Base-by-base conservation (phyloP, 768 basidiomycete species). In the Collybia nuda region DNA sequence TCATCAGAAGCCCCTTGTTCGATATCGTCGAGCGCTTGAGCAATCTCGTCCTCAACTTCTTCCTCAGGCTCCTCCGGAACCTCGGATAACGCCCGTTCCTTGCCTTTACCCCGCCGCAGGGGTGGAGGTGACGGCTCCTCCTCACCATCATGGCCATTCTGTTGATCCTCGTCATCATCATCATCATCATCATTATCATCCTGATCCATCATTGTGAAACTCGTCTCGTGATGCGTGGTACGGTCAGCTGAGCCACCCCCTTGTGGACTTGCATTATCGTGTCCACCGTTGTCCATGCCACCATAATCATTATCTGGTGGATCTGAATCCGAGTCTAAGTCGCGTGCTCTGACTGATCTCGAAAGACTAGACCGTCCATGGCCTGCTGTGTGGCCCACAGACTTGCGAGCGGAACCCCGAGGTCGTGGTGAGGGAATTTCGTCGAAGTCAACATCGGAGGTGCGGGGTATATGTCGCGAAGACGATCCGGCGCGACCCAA, bases 401-500 rank as follows among this genome's bases (percentile, higher is more conserved):
- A 64, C 40, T 64, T 62, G 29, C 72, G 75, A 12, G 58, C 54
- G 5, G 59, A 55, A 21, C 61, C 40, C 22, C 65, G 64, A 6
- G 67, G 64, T 6, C 72, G 77, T 6, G 85, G 85, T 11, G 85
- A 86, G 1, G 85, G 85, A 0, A 86, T 72, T 41, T 74, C 64
- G 64, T 86, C 85, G 56, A 81, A 87, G 57, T 84, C 76, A 15
- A 83, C 61, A n/a, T 75, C 75, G 14, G 82, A 79, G 1, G 71
- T 72, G 6, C 80, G 81, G 51, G 71, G 61, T 35, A 79, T 65
- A n/a, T 77, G 70, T 2, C 82, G 77, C 18, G 75, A 71, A 11
- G 74, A 73, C 3, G 71, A 69, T 23, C 67, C 61, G 6, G 65
- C 64, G 24, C 76, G 70, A 32, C 69, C 62, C 4, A 68, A 57